phyloP scores from a whole-genome alignment of 148 eudicot species.

The Rhododendron henanense region DNA sequence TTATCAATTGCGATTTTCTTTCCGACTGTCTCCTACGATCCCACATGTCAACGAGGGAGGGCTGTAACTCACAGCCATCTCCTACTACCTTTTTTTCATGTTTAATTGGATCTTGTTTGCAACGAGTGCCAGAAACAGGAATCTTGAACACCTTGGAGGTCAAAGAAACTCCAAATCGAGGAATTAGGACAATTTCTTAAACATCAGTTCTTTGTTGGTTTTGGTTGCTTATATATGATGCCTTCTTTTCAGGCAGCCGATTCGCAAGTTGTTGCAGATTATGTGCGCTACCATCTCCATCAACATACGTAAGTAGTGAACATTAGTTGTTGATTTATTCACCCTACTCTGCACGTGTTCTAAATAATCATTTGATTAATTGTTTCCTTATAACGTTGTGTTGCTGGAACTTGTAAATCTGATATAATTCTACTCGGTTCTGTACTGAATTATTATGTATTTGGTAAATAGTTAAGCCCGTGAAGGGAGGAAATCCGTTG shows the following conservation, averaged over 20 bases:
- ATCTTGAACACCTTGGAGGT: background rate
- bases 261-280: constrained; percentile 88
- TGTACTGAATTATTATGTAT: background rate
- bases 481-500: background rate
- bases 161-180: background rate
- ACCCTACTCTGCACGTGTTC: background rate
- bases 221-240: background rate
- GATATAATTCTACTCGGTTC: background rate
- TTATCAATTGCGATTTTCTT: background rate
- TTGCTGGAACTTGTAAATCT: background rate
- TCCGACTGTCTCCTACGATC: no score
- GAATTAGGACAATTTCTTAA: background rate
- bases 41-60: background rate
- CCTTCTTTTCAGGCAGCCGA: constrained; percentile 81
- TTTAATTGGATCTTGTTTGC: background rate
- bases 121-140: background rate
- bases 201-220: background rate
- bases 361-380: background rate
- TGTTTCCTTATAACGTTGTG: background rate
- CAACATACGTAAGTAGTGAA: constrained; percentile 93
- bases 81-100: background rate
- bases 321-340: background rate
- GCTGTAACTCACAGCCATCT: background rate
- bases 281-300: constrained; percentile 88
- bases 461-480: background rate